Base-by-base conservation (phyloP, 805 yeast genomes). In the Starmera dryadoides region DNA sequence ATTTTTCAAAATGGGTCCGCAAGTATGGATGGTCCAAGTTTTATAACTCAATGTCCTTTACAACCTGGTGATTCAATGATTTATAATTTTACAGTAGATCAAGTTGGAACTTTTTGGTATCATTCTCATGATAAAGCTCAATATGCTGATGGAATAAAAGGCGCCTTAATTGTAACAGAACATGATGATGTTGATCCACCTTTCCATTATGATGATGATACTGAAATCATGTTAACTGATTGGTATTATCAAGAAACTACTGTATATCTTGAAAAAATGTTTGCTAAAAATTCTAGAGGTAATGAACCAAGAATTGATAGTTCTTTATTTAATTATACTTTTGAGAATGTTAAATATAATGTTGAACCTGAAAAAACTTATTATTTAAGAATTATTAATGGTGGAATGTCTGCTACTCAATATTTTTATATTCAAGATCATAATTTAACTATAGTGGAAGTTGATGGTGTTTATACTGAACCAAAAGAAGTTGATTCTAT, bases 351-450 rank as follows among this genome's bases (percentile, higher is more conserved):
- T 51, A 59, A 51, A 33, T 54, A 73, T 4, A 43, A 50, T n/a
- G 69, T 77, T 10, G 50, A 67, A 36, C 69, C 71, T 4, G 56
- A 62, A 36, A 67, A 61, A 30, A 69, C 70, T 7, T 75, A 75
- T 50, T 55, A 73, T 33, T 43, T 79, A 26, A 59, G 82, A 44
- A 52, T 79, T 20, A 63, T 71, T 36, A 79, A 78, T 49, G 63
- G 66, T 39, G 84, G 84, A 4, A 68, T 75, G 58, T 76, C 79
- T 35, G 74, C 72, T 3, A 70, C 81, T 3, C 81, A 77, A 50
- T 67, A 67, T 44, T 58, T 79, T 37, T 70, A 68, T 45, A 62
- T 78, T 39, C 78, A 74, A 49, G 72, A 66, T 46, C 82, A 75
- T 53, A 60, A 59, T 17, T 58, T 79, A 48, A 67, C 73, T 2